Percentiles rank a stretch among this genome's conserved stretches.
These are phyloP conservation scores for Debaryomycetaceae sp. DNA, from an alignment of 1,139 yeast species.

Conservation along the genomic window DNA sequence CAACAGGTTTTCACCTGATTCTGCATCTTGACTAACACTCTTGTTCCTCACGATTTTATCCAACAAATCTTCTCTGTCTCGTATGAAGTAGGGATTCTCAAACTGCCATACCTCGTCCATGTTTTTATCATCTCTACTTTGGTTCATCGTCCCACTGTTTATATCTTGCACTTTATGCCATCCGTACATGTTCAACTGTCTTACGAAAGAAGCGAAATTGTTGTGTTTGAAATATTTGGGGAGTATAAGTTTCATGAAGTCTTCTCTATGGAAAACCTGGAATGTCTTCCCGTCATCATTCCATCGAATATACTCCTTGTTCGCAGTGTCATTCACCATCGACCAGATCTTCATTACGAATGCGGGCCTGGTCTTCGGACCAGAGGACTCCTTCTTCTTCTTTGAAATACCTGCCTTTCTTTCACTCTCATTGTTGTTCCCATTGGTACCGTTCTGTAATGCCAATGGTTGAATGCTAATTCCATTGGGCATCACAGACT, in stretches of 20 bases:
- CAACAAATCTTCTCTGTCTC: slow-evolving; percentile 67
- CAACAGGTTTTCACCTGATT: slow-evolving; percentile 38
- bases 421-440: slow-evolving; percentile 5
- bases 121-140: slow-evolving; percentile 48
- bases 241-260: slow-evolving; percentile 75
- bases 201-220: slow-evolving; percentile 89
- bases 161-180: slow-evolving; percentile 94
- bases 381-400: slow-evolving; percentile 31
- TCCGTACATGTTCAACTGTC: slow-evolving; percentile 96
- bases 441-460: slow-evolving; percentile 4
- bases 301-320: slow-evolving; percentile 77
- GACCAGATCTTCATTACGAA: slow-evolving; percentile 92
- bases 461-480: slow-evolving; percentile 12
- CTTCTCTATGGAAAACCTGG: slow-evolving; percentile 80
- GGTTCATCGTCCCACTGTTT: slow-evolving; percentile 59
- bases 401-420: slow-evolving; percentile 11
- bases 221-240: slow-evolving; percentile 93
- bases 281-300: slow-evolving; percentile 80
- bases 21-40: slow-evolving; percentile 37
- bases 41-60: slow-evolving; percentile 62
- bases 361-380: slow-evolving; percentile 62
- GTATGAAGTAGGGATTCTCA: slow-evolving; percentile 74
- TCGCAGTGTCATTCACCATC: slow-evolving; percentile 82
- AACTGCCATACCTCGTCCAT: slow-evolving; percentile 62
- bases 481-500: slow-evolving; percentile 31